These are phyloP conservation scores for Ophiocordyceps robertsii DNA, from an alignment of 2,329 filamentous ascomycete genomes.

Conservation along the genomic window DNA sequence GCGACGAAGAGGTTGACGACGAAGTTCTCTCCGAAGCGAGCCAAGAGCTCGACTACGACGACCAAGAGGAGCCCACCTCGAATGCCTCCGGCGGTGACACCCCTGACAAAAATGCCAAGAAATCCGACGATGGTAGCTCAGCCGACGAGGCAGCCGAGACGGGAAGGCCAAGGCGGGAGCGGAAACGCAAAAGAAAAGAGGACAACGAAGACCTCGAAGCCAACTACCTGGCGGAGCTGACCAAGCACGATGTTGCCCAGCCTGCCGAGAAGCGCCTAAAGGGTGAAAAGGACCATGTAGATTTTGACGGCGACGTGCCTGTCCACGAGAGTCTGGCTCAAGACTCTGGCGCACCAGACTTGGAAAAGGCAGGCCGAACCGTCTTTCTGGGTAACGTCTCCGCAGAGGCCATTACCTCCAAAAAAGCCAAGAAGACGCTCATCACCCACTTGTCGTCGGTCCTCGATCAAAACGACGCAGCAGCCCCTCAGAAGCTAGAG, in stretches of 20 bases:
- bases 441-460: slow-evolving; percentile 68
- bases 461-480: slow-evolving; percentile 37
- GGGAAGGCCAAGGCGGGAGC: slow-evolving; percentile 24
- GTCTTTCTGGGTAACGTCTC: slow-evolving; percentile 91
- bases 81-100: slow-evolving; percentile 16
- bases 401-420: slow-evolving; percentile 67
- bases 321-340: slow-evolving; percentile 45
- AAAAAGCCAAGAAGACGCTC: slow-evolving; percentile 65
- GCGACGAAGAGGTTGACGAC: slow-evolving; percentile 14
- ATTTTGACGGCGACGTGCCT: slow-evolving; percentile 32
- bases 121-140: slow-evolving; percentile 10
- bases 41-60: slow-evolving; percentile 11
- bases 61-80: slow-evolving; percentile 15
- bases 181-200: slow-evolving; percentile 54
- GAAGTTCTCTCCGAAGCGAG: slow-evolving; percentile 15
- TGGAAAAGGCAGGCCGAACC: slow-evolving; percentile 80
- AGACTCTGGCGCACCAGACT: slow-evolving; percentile 42
- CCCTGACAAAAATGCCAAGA: slow-evolving; percentile 6
- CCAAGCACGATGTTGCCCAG: slow-evolving; percentile 44
- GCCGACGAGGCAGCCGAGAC: slow-evolving; percentile 21
- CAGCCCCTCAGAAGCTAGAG: slow-evolving; percentile 59
- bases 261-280: slow-evolving; percentile 42
- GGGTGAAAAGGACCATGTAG: slow-evolving; percentile 17
- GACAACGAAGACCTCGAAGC: slow-evolving; percentile 58
- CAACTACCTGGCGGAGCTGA: slow-evolving; percentile 54